phyloP scores from a whole-genome alignment of 805 yeast genomes.

The Crinitomyces ghanaensis region DNA sequence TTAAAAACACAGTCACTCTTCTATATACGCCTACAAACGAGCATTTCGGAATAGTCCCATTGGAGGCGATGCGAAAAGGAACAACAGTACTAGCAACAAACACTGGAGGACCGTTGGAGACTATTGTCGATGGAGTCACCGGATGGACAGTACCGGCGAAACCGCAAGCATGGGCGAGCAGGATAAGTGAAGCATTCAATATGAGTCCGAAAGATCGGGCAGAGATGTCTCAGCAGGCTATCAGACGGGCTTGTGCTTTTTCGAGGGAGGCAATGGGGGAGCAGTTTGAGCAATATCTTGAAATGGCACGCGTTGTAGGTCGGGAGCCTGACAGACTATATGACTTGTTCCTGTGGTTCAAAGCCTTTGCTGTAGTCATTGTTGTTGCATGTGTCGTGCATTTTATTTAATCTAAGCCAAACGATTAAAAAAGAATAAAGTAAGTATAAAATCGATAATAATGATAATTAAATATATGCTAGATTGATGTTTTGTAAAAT shows the following conservation, averaged over 20 bases:
- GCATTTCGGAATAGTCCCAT: constrained; percentile 96
- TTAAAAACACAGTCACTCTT: constrained; percentile 46
- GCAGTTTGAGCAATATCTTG: constrained; percentile 19
- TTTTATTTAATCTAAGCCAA: too few species aligned
- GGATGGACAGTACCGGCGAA: constrained; percentile 30
- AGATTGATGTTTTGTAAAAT: too few species aligned
- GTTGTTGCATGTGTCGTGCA: too few species aligned
- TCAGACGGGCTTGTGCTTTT: constrained; percentile 23
- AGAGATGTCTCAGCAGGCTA: constrained; percentile 24
- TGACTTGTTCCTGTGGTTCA: constrained; percentile 4
- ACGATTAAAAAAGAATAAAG: too few species aligned
- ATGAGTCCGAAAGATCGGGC: constrained; percentile 14
- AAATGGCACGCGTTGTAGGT: too few species aligned
- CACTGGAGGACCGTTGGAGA: constrained; percentile 89
- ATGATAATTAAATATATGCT: too few species aligned
- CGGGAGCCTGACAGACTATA: too few species aligned
- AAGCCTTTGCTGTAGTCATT: constrained; percentile 1
- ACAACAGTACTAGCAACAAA: constrained; percentile 79
- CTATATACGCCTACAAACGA: constrained; percentile 85
- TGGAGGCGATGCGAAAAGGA: constrained; percentile 82
- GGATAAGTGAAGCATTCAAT: constrained; percentile 20
- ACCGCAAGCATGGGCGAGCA: constrained; percentile 26
- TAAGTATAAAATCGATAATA: too few species aligned
- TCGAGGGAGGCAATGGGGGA: constrained; percentile 23
- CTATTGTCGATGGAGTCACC: constrained; percentile 36